Base-by-base conservation (phyloP, 1,284 basidiomycete species). In the Marasmius oreades region DNA sequence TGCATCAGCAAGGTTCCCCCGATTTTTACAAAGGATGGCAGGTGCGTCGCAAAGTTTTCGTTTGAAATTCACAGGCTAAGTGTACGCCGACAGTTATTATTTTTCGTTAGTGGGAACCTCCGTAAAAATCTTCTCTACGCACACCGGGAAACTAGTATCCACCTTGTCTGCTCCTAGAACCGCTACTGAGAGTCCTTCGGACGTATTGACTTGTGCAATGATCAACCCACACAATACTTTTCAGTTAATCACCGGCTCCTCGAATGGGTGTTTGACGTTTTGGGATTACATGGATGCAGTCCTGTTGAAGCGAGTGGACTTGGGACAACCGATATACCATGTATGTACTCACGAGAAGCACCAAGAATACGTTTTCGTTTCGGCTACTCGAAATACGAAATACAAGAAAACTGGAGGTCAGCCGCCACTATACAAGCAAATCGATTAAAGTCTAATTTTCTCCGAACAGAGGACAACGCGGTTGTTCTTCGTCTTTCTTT, bases 231-330 rank as follows among this genome's bases (percentile, higher is more conserved):
- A 86, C 61, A 98, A 98, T 71, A 79, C 86, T 16, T 90, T 95
- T 59, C 96, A 98, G 70, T 75, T 98, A 56, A 84, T 98, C 63
- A 94, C 93, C 8, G 86, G 86, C 31, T 93, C 93, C 2, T 70
- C 88, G 53, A 91, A 95, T 64, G 96, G 95, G 11, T 82, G 80
- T 24, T 73, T 98, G 62, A 86, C 92, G 69, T 76, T 96, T 11
- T 98, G 96, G 96, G 94, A 98, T 73, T 96, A 92, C 69, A 76
- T 96, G 52, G 95, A 98, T 61, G 95, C 88, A 1, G 77, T 81
- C 3, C 74, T 97, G 14, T 76, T 98, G 55, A 85, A 88, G 61
- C 90, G 86, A 1, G 81, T 95, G 56, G 76, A 82, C 57, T 66
- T 92, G 44, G 80, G 78, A 43, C 82, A 88, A 57, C 84, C 92